Conservation (phyloP, 2,329 filamentous ascomycete genomes). For the Botrytis byssoidea region DNA sequence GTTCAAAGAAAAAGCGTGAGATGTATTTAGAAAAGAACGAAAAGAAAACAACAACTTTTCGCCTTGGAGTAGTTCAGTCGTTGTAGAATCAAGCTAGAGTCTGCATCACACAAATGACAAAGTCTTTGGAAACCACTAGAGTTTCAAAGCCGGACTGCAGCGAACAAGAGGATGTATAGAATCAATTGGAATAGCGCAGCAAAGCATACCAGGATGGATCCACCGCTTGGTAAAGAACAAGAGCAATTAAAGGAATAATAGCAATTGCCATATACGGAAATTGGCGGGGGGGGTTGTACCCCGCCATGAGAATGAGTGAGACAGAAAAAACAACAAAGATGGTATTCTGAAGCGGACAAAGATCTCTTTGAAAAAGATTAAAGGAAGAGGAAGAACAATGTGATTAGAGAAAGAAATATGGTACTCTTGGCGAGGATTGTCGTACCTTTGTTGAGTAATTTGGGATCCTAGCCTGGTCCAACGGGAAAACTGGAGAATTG, state of each 20-base stretch:
- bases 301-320: conserved; percentile 26
- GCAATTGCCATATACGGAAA: conserved; percentile 10
- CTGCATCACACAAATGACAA: neutral
- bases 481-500: conserved; percentile 10
- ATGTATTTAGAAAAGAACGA: neutral
- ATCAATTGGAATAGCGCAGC: neutral
- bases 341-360: neutral
- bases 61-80: too few relatives aligned
- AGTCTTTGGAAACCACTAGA: neutral
- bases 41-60: neutral
- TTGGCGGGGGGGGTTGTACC: neutral
- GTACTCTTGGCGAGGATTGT: conserved; percentile 1
- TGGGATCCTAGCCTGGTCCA: conserved; percentile 2
- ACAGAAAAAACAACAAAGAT: conserved; percentile 3
- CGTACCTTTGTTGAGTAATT: conserved; percentile 14
- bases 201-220: conserved; percentile 29
- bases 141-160: neutral
- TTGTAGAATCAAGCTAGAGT: neutral
- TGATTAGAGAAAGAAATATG: neutral
- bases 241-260: conserved; percentile 26
- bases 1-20: neutral
- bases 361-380: neutral
- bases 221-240: conserved; percentile 27
- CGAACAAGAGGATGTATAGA: neutral
- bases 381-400: neutral